These are phyloP conservation scores for Puccinia polysora DNA, from an alignment of 1,284 basidiomycete genomes.

Conservation along the genomic window DNA sequence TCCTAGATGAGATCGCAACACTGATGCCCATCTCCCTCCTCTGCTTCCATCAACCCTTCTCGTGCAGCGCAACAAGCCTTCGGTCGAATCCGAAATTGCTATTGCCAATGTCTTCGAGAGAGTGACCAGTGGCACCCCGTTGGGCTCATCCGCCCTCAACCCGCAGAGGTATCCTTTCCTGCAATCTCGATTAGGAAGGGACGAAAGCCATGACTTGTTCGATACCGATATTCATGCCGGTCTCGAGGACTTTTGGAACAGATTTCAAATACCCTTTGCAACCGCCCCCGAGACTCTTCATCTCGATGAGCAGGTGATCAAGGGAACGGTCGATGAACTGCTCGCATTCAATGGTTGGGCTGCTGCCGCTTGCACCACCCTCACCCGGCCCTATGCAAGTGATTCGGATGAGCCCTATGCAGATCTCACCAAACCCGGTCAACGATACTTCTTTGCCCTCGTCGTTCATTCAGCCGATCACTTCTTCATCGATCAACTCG, in stretches of 20 bases:
- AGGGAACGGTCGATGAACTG: slow-evolving; percentile 79
- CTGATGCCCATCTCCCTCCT: not conserved
- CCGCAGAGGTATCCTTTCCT: slow-evolving; percentile 78
- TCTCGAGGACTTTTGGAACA: slow-evolving; percentile 77
- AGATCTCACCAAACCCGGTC: slow-evolving; percentile 71
- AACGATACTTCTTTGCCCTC: slow-evolving; percentile 87
- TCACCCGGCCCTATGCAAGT: slow-evolving; percentile 82
- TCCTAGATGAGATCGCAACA: not conserved
- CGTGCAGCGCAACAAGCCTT: slow-evolving; percentile 46
- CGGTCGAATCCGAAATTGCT: slow-evolving; percentile 50
- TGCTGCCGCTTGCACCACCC: slow-evolving; percentile 86
- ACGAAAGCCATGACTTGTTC: slow-evolving; percentile 70
- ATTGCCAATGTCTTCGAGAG: slow-evolving; percentile 64
- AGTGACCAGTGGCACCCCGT: slow-evolving; percentile 63
- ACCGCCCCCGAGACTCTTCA: slow-evolving; percentile 72
- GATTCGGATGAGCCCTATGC: slow-evolving; percentile 79
- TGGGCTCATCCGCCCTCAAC: slow-evolving; percentile 70
- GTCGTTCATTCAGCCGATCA: slow-evolving; percentile 94
- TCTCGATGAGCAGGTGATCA: slow-evolving; percentile 78
- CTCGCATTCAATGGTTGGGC: slow-evolving; percentile 95
- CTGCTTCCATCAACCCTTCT: slow-evolving; percentile 22
- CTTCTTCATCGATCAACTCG: slow-evolving; percentile 91
- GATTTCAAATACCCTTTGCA: slow-evolving; percentile 70
- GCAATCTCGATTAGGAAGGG: slow-evolving; percentile 62
- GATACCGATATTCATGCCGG: slow-evolving; percentile 69